These are phyloP conservation scores for Cercospora sojina DNA, from an alignment of 2,329 filamentous ascomycete genomes.

Conservation along the genomic window DNA sequence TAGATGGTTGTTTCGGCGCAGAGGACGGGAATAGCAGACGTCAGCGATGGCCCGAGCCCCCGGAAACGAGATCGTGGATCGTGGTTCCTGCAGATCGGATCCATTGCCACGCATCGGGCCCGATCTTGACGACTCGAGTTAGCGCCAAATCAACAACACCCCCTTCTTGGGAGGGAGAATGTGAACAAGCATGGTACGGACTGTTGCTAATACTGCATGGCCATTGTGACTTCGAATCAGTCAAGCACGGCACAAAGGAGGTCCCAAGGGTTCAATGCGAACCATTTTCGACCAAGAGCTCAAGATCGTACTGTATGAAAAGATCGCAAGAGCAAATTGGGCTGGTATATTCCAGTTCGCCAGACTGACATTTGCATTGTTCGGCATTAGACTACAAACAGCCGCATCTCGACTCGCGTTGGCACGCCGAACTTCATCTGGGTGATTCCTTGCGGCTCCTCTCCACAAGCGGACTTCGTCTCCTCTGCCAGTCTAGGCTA, in stretches of 20 bases:
- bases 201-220: too few species aligned
- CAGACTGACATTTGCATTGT: too few species aligned
- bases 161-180: background rate
- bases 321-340: background rate
- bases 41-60: slow-evolving; percentile 5
- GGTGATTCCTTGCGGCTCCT: background rate
- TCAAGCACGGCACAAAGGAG: too few species aligned
- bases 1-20: background rate
- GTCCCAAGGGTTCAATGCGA: too few species aligned
- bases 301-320: too few species aligned
- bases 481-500: background rate
- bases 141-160: background rate
- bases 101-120: background rate
- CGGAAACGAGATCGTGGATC: background rate
- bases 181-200: background rate
- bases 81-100: slow-evolving; percentile 12
- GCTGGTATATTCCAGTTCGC: background rate
- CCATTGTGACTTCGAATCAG: too few species aligned
- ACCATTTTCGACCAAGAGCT: too few species aligned
- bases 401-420: background rate
- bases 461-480: background rate
- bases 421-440: background rate
- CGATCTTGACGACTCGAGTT: background rate
- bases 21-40: background rate
- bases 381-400: too few species aligned